Evolutionary conservation across 257 asterid genomes (phyloP).

Genomic region (Rehmannia glutinosa): DNA sequence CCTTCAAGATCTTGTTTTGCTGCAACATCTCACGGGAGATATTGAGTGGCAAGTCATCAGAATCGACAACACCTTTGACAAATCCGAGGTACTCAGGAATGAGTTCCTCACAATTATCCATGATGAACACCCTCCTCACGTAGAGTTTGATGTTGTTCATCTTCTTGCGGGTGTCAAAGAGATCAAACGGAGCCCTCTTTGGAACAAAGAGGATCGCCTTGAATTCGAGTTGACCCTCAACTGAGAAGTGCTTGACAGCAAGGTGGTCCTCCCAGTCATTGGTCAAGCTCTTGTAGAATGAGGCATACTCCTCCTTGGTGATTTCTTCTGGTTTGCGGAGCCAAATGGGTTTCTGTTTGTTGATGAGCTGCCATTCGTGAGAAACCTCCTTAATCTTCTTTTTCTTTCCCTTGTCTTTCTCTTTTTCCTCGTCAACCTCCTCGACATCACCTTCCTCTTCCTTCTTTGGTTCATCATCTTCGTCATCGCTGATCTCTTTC

Average conservation of each 20-base stretch:
- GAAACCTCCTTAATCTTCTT: constrained; percentile 81
- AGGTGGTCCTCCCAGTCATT: constrained; percentile 90
- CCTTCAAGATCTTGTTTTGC: constrained; percentile 77
- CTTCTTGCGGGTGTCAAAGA: constrained; percentile 69
- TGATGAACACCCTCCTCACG: constrained; percentile 71
- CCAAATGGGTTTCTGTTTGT: constrained; percentile 87
- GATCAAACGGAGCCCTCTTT: constrained; percentile 75
- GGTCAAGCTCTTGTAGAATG: constrained; percentile 80
- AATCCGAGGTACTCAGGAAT: constrained; percentile 74
- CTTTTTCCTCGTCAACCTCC: constrained; percentile 72
- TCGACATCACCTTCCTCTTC: constrained; percentile 68
- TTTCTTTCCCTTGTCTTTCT: constrained; percentile 59
- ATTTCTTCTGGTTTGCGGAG: constrained; percentile 80
- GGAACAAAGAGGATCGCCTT: constrained; percentile 80
- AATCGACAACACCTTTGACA: constrained; percentile 75
- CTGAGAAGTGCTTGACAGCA: constrained; percentile 81
- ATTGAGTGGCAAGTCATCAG: constrained; percentile 77
- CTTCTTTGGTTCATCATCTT: constrained; percentile 75
- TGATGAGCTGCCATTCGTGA: constrained; percentile 67
- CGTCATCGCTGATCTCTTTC: constrained; percentile 76
- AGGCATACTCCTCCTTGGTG: constrained; percentile 71
- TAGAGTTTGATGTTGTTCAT: constrained; percentile 75
- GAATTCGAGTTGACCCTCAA: constrained; percentile 84
- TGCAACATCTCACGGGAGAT: constrained; percentile 78
- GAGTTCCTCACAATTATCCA: constrained; percentile 79